Base-by-base conservation (phyloP, 2,329 filamentous ascomycete genomes). In the Xylaria digitata region DNA sequence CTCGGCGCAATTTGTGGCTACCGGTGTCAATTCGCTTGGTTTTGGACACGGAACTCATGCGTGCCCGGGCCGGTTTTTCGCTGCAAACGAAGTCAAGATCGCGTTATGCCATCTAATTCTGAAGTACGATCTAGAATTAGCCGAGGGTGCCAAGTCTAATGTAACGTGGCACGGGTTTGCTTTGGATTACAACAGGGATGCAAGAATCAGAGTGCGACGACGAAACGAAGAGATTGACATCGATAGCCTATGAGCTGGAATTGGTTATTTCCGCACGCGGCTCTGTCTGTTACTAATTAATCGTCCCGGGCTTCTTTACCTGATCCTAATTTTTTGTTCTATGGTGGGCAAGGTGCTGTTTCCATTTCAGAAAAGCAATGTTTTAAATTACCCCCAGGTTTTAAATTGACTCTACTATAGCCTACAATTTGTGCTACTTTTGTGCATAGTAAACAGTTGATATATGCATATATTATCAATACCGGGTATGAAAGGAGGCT, bases 61-160 rank as follows among this genome's bases (percentile, higher is more conserved):
- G 3, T 68, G 66, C 11, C 66, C 66, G 0, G 66, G 66, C 1
- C 63, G 66, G 23, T 68, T 68, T 13, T 63, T 68, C 6, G 66
- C 63, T 17, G 59, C 63, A 6, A 60, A 66, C 11, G 59, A 66
- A 37, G n/a, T 68, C 23, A 68, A 68, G 37, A 21, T 68, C 17
- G 34, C 43, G 5, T 23, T 68, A 19, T 58, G 53, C 17, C 63
- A 68, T 30, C 23, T 68, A 1, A 21, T 68, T 21, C 34, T 66
- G 1, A 68, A 66, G 37, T 68, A 65, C 8, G 66, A 68, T 45
- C 1, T 62, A 19, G 46, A 62, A 34, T 34, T 62, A 6, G 9
- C 17, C 6, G 17, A 49, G n/a, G 53, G 17, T 9, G 15, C 34
- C 15, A n/a, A n/a, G 15, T 50, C 57, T 3, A 19, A 61, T 26